These are phyloP conservation scores for Asterochloris erici DNA, from an alignment of 139 green algal genomes.

Conservation along the genomic window DNA sequence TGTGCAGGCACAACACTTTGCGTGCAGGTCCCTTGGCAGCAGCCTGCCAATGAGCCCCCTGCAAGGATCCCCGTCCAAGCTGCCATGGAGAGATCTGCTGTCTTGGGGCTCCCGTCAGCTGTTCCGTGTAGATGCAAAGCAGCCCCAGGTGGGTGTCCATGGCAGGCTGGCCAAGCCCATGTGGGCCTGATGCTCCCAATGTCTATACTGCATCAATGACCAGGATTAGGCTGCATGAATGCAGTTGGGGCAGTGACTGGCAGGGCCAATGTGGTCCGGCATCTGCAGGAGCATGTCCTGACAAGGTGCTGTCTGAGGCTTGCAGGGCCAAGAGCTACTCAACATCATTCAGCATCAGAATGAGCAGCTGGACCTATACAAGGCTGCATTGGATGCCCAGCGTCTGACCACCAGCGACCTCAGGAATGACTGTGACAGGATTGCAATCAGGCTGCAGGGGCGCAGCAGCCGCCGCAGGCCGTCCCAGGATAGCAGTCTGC, in stretches of 20 bases:
- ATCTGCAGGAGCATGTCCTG: neutral
- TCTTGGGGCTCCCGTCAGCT: too few relatives aligned
- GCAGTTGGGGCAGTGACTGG: neutral
- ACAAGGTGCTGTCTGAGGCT: neutral
- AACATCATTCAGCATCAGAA: slow-evolving; percentile 3
- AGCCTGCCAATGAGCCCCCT: too few relatives aligned
- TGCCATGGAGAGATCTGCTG: too few relatives aligned
- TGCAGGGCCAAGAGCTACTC: neutral
- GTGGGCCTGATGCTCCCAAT: neutral
- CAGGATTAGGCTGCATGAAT: neutral
- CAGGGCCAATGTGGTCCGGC: neutral
- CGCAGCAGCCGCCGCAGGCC: neutral
- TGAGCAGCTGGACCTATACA: neutral
- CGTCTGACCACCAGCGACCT: neutral
- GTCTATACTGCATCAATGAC: neutral
- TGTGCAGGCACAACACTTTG: too few relatives aligned
- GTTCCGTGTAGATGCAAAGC: too few relatives aligned
- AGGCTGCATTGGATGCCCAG: slow-evolving; percentile 6
- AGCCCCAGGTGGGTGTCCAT: too few relatives aligned
- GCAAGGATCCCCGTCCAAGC: too few relatives aligned
- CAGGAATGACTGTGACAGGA: slow-evolving; percentile 1
- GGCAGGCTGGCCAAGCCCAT: too few relatives aligned
- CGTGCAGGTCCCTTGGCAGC: too few relatives aligned
- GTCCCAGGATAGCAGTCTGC: neutral
- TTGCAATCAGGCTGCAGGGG: neutral